Percentiles rank a stretch among this genome's conserved stretches.
Evolutionary conservation across 352 stramenopile genomes (phyloP).

Genomic region (Pythium oligandrum): DNA sequence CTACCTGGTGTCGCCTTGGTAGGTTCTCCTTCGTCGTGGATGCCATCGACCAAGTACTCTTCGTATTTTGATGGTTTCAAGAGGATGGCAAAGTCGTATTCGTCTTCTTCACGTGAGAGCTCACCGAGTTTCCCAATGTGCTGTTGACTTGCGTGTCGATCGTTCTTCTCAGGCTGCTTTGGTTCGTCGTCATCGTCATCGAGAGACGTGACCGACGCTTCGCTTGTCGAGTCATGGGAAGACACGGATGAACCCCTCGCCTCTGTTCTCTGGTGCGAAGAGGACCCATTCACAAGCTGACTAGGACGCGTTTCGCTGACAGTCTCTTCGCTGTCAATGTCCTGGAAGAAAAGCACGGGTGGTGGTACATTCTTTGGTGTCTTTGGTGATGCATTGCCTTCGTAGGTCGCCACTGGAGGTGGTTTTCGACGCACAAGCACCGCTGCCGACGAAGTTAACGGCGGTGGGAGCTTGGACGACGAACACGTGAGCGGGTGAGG

Average conservation of each 20-base stretch:
- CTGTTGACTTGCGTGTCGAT: too few relatives aligned
- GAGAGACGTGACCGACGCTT: too few relatives aligned
- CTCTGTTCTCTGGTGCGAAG: too few relatives aligned
- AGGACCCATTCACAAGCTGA: too few relatives aligned
- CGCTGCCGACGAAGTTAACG: conserved; percentile 3
- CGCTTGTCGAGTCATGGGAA: too few relatives aligned
- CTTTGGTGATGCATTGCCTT: background rate
- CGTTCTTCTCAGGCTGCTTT: too few relatives aligned
- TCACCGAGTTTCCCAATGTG: conserved; percentile 41
- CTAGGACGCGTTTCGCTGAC: background rate
- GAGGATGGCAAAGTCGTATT: conserved; percentile 84
- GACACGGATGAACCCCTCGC: too few relatives aligned
- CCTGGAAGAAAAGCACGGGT: conserved; percentile 20
- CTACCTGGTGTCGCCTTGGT: background rate
- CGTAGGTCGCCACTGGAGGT: background rate
- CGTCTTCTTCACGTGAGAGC: conserved; percentile 60
- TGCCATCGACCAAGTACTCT: conserved; percentile 35
- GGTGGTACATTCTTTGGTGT: background rate
- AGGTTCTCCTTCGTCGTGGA: background rate
- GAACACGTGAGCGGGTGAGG: too few relatives aligned
- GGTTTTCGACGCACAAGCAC: conserved; percentile 13
- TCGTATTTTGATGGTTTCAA: conserved; percentile 70
- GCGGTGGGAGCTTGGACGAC: conserved; percentile 1
- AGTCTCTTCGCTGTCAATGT: conserved; percentile 15
- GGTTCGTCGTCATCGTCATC: too few relatives aligned